A percentile compares a stretch with the other conserved stretches of the same genome.
These are phyloP conservation scores for Colletotrichum siamense DNA, from an alignment of 2,329 filamentous ascomycete species.

Conservation along the genomic window DNA sequence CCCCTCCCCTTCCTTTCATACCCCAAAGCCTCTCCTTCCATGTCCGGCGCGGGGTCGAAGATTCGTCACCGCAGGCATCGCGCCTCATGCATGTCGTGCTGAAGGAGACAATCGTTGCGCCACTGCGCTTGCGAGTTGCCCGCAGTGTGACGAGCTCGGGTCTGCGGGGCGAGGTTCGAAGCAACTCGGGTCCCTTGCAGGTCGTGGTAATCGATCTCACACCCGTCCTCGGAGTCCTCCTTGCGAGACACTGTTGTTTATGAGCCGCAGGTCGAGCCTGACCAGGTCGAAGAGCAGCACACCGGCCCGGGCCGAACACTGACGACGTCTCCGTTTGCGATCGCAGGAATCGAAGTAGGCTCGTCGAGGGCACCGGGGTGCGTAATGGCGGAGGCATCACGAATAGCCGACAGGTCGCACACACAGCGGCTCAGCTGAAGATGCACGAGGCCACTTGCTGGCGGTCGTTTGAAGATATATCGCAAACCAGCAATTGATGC, in stretches of 20 bases:
- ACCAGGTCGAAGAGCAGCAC: neutral
- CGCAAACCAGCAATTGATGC: neutral
- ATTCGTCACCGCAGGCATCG: constrained; percentile 28
- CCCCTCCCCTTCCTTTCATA: constrained; percentile 37
- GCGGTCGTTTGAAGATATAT: neutral
- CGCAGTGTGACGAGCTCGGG: constrained; percentile 23
- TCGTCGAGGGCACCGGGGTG: constrained; percentile 55
- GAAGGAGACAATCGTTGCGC: constrained; percentile 25
- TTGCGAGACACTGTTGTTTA: neutral
- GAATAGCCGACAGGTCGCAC: neutral
- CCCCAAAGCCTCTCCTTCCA: constrained; percentile 60
- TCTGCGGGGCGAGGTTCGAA: constrained; percentile 36
- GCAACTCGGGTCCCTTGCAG: constrained; percentile 15
- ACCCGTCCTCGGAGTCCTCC: constrained; percentile 23
- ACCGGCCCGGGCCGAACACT: constrained; percentile 51
- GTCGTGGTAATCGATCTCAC: constrained; percentile 23
- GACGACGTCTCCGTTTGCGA: constrained; percentile 68
- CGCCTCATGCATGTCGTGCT: constrained; percentile 32
- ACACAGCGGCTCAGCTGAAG: neutral
- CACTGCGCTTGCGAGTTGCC: neutral
- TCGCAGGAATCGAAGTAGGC: constrained; percentile 75
- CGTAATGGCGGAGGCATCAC: constrained; percentile 45
- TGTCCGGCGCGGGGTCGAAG: constrained; percentile 32
- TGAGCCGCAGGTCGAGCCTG: neutral
- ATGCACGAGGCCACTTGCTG: neutral